Conservation (phyloP, 2,329 filamentous ascomycete genomes). For the Sclerotinia spermophila region DNA sequence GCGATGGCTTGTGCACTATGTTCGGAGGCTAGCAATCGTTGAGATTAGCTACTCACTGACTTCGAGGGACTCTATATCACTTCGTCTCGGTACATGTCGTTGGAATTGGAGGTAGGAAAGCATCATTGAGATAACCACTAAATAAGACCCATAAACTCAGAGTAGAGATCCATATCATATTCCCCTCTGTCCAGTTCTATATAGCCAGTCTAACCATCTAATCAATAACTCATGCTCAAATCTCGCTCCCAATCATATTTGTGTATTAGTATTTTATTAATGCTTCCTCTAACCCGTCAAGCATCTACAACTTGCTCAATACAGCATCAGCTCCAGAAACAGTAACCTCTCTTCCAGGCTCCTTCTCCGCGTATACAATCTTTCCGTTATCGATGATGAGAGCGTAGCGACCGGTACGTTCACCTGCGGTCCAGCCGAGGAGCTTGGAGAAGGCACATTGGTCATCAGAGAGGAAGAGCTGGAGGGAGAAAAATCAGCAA, state of each 20-base stretch:
- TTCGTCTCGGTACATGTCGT: neutral
- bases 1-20: neutral
- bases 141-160: neutral
- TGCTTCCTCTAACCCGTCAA: neutral
- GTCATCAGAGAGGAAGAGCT: slow-evolving; percentile 65
- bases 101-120: neutral
- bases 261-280: neutral
- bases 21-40: neutral
- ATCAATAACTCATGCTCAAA: neutral
- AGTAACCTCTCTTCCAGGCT: slow-evolving; percentile 41
- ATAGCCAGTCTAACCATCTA: neutral
- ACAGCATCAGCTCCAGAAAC: slow-evolving; percentile 37
- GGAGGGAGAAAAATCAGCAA: neutral
- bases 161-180: slow-evolving; percentile 16
- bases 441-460: slow-evolving; percentile 62
- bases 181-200: slow-evolving; percentile 2
- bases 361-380: slow-evolving; percentile 63
- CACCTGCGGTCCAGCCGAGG: slow-evolving; percentile 59
- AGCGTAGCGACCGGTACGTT: slow-evolving; percentile 62
- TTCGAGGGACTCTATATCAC: neutral
- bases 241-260: slow-evolving; percentile 1
- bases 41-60: neutral
- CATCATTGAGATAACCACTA: neutral
- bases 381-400: slow-evolving; percentile 66
- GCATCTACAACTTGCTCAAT: slow-evolving; percentile 32